Percentiles rank a stretch among this genome's conserved stretches.
Conservation (phyloP, 2,329 filamentous ascomycete genomes). For the Neofusicoccum sp. region DNA sequence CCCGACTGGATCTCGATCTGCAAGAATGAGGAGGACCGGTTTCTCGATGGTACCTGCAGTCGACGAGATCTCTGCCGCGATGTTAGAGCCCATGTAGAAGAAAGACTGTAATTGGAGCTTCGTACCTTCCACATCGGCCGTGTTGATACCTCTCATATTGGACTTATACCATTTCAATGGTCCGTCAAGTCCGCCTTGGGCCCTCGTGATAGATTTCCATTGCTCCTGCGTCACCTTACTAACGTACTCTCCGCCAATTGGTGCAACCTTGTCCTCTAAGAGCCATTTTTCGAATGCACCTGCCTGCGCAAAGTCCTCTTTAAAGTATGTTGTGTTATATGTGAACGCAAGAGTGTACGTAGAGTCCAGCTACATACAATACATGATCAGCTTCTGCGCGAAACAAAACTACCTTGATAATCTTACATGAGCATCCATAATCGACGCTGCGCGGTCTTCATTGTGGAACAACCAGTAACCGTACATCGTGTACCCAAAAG, state of each 20-base stretch:
- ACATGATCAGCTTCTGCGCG: not conserved
- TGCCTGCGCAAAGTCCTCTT: not conserved
- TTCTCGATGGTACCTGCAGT: too few relatives aligned
- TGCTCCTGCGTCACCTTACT: slow-evolving; percentile 6
- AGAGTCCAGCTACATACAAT: not conserved
- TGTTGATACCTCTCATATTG: not conserved
- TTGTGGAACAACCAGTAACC: not conserved
- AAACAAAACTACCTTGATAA: not conserved
- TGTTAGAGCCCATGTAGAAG: too few relatives aligned
- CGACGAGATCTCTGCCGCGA: too few relatives aligned
- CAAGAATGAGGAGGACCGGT: too few relatives aligned
- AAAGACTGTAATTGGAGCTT: too few relatives aligned
- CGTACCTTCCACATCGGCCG: not conserved
- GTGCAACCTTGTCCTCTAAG: not conserved
- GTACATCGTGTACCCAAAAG: not conserved
- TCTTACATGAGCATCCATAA: not conserved
- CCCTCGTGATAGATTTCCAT: slow-evolving; percentile 11
- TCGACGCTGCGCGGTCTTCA: not conserved
- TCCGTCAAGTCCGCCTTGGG: slow-evolving; percentile 13
- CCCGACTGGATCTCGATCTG: too few relatives aligned
- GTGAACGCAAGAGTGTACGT: not conserved
- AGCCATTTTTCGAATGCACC: not conserved
- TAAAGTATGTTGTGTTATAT: not conserved
- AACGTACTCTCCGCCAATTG: slow-evolving; percentile 1
- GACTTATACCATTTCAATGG: slow-evolving; percentile 14